phyloP scores from a whole-genome alignment of 1,139 yeast species.

The Candida sanyaensis region DNA sequence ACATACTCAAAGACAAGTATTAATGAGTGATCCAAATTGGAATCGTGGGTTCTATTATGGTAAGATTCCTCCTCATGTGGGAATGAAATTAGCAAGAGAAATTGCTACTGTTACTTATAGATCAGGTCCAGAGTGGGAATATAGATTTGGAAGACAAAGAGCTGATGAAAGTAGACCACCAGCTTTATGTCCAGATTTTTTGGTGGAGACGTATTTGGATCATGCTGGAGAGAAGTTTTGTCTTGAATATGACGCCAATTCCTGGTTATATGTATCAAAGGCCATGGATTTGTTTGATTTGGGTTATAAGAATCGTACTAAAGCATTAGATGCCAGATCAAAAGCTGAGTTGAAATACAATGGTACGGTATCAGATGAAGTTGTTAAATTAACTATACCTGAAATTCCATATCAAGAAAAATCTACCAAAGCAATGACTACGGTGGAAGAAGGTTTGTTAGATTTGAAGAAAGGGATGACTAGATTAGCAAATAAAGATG shows the following conservation, averaged over 20 bases:
- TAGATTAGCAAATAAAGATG: slow-evolving; percentile 62
- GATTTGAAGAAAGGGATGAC: slow-evolving; percentile 71
- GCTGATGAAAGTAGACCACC: slow-evolving; percentile 80
- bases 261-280: slow-evolving; percentile 81
- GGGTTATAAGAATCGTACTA: slow-evolving; percentile 50
- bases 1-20: slow-evolving; percentile 87
- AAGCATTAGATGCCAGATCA: slow-evolving; percentile 42
- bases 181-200: slow-evolving; percentile 88
- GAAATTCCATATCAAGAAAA: slow-evolving; percentile 58
- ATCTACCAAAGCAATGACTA: slow-evolving; percentile 35
- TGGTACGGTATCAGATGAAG: slow-evolving; percentile 4
- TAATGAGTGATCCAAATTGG: slow-evolving; percentile 96
- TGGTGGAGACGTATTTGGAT: slow-evolving; percentile 89
- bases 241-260: slow-evolving; percentile 87
- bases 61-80: slow-evolving; percentile 83
- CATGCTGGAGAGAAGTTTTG: slow-evolving; percentile 96
- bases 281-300: slow-evolving; percentile 95
- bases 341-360: slow-evolving; percentile 33
- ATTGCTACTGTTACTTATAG: slow-evolving; percentile 93
- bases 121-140: slow-evolving; percentile 98
- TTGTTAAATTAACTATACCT: slow-evolving; percentile 41
- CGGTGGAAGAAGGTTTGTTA: slow-evolving; percentile 53
- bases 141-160: slow-evolving; percentile 84
- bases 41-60: slow-evolving; percentile 85
- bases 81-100: slow-evolving; percentile 92